Percentiles rank a stretch among this genome's conserved stretches.
phyloP scores from a whole-genome alignment of 805 yeast genomes.

The Groenewaldozyma tartarivorans region DNA sequence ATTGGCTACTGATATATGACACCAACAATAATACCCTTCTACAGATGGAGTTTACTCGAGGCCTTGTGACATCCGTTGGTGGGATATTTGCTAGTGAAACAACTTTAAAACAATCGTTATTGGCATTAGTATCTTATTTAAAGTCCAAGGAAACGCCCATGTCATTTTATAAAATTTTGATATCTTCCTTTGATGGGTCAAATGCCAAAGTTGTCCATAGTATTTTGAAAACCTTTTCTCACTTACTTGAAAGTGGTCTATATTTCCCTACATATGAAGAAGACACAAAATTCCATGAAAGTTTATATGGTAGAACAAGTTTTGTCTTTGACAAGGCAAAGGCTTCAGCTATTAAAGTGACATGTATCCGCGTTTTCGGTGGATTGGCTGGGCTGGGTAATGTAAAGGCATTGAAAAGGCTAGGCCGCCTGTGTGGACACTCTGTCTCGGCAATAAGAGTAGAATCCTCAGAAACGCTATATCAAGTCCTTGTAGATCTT shows the following conservation, averaged over 20 bases:
- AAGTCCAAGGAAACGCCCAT: too few relatives aligned
- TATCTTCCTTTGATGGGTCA: too few relatives aligned
- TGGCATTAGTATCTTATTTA: slow-evolving; percentile 7
- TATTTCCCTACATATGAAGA: slow-evolving; percentile 10
- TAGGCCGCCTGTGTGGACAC: slow-evolving; percentile 18
- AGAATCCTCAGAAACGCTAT: slow-evolving; percentile 35
- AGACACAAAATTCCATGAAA: slow-evolving; percentile 31
- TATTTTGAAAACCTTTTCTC: slow-evolving; percentile 8
- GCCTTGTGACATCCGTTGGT: slow-evolving; percentile 26
- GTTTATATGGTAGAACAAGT: slow-evolving; percentile 30
- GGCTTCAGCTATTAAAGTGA: slow-evolving; percentile 29
- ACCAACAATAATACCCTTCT: too few relatives aligned
- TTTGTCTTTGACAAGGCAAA: slow-evolving; percentile 48
- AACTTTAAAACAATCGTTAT: slow-evolving; percentile 9
- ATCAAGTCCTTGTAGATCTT: slow-evolving; percentile 21
- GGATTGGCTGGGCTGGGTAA: slow-evolving; percentile 23
- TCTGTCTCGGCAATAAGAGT: slow-evolving; percentile 27
- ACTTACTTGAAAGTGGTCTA: slow-evolving; percentile 13
- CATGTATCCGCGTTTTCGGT: slow-evolving; percentile 38
- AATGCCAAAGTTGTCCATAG: too few relatives aligned
- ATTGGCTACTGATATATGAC: not conserved
- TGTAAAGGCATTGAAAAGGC: slow-evolving; percentile 3
- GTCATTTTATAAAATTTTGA: too few relatives aligned
- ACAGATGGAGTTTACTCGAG: slow-evolving; percentile 10
- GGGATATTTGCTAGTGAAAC: slow-evolving; percentile 15